Percentiles rank a stretch among this genome's conserved stretches.
These are phyloP conservation scores for Sistotremastrum suecicum DNA, from an alignment of 768 basidiomycete species.

Conservation along the genomic window DNA sequence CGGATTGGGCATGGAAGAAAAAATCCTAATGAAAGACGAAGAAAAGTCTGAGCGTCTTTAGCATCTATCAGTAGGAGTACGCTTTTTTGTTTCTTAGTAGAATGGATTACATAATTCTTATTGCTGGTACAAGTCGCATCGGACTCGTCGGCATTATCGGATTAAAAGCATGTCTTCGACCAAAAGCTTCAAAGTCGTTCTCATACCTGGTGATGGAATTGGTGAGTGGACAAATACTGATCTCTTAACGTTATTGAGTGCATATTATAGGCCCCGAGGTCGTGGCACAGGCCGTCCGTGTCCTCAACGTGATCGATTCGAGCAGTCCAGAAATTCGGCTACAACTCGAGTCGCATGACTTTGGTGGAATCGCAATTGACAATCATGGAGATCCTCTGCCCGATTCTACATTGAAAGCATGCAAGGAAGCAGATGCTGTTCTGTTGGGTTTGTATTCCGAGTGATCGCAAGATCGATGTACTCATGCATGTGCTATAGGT, in stretches of 20 bases:
- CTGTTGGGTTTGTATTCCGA: slow-evolving; percentile 58
- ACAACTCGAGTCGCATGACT: slow-evolving; percentile 58
- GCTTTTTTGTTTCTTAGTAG: not conserved
- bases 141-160: too few relatives aligned
- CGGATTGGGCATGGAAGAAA: slow-evolving; percentile 74
- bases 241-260: not conserved
- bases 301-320: slow-evolving; percentile 59
- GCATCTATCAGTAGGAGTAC: not conserved
- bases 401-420: slow-evolving; percentile 71
- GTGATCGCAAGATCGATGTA: not conserved
- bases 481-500: slow-evolving; percentile 30
- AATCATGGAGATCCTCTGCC: slow-evolving; percentile 76
- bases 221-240: slow-evolving; percentile 31
- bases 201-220: slow-evolving; percentile 95
- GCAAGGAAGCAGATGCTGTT: slow-evolving; percentile 88
- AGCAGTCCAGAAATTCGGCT: slow-evolving; percentile 53
- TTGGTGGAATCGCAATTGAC: slow-evolving; percentile 93
- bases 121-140: too few relatives aligned
- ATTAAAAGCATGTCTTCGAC: too few relatives aligned
- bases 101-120: not conserved
- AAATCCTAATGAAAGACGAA: slow-evolving; percentile 78
- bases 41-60: slow-evolving; percentile 15
- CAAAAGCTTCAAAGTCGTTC: slow-evolving; percentile 68
- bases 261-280: slow-evolving; percentile 70
- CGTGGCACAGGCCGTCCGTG: slow-evolving; percentile 67